Conservation (phyloP, 2,329 filamentous ascomycete genomes). For the Tolypocladium cylindrosporum region DNA sequence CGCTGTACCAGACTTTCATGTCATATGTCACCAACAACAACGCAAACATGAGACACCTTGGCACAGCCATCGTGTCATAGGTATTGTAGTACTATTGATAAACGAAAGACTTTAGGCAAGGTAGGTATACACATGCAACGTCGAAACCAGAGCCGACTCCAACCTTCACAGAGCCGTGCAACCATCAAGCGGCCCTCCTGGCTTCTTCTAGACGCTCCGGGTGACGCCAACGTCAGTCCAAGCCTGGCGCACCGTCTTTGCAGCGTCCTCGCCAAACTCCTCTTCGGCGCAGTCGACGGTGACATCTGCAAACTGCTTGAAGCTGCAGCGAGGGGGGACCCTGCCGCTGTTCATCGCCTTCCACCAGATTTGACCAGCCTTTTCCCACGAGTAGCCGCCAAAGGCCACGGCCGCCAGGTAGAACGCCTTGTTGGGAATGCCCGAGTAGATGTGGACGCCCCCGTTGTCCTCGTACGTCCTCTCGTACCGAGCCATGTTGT, state of each 20-base stretch:
- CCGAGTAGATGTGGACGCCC: constrained; percentile 45
- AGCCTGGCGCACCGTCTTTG: constrained; percentile 32
- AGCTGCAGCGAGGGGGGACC: constrained; percentile 29
- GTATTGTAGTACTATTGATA: no score
- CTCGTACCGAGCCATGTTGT: constrained; percentile 33
- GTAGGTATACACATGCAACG: no score
- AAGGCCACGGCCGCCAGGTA: constrained; percentile 36
- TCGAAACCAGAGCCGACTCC: neutral
- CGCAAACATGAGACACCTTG: neutral
- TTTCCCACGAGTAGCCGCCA: constrained; percentile 44
- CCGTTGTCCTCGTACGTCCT: constrained; percentile 34
- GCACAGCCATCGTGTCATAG: neutral
- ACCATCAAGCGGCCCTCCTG: neutral
- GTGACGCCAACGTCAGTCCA: constrained; percentile 38
- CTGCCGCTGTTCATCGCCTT: constrained; percentile 33
- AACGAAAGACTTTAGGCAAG: neutral
- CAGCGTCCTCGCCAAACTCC: constrained; percentile 29
- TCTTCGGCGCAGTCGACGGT: constrained; percentile 35
- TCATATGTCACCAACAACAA: neutral
- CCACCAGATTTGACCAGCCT: constrained; percentile 44
- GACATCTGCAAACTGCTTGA: constrained; percentile 37
- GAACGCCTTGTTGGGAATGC: constrained; percentile 49
- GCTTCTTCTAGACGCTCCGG: constrained; percentile 9
- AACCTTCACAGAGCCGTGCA: neutral
- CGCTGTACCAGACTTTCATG: neutral